Evolutionary conservation across 768 basidiomycete genomes (phyloP).

Genomic region (Exidia glandulosa): DNA sequence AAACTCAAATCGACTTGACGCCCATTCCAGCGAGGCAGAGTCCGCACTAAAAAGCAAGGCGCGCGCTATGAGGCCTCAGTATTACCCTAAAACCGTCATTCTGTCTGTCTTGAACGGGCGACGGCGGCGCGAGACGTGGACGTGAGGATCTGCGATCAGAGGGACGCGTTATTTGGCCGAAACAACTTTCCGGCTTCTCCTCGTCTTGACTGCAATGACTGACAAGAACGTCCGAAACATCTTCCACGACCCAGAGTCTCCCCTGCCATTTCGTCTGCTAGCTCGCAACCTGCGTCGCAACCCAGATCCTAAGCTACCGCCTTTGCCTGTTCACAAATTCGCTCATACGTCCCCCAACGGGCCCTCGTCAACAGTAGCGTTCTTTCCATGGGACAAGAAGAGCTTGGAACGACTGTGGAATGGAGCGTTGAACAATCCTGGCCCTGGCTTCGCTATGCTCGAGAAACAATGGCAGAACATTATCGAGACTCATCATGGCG

Average conservation of each 20-base stretch:
- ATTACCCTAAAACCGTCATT: too few species aligned
- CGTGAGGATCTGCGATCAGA: too few species aligned
- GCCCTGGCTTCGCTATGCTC: conserved; percentile 16
- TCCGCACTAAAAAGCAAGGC: too few species aligned
- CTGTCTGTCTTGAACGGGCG: too few species aligned
- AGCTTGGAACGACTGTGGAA: conserved; percentile 31
- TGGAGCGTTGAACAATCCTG: conserved; percentile 19
- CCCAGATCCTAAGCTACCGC: background rate
- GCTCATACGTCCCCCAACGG: background rate
- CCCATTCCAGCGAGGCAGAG: too few species aligned
- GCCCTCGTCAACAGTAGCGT: conserved; percentile 29
- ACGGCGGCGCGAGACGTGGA: too few species aligned
- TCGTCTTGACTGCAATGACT: too few species aligned
- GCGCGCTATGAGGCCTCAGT: too few species aligned
- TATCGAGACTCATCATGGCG: conserved; percentile 37
- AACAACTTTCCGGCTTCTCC: too few species aligned
- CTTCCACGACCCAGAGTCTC: background rate
- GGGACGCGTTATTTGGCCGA: too few species aligned
- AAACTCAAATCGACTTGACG: too few species aligned
- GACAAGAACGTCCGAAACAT: background rate
- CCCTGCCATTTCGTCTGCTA: background rate
- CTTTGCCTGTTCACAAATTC: background rate
- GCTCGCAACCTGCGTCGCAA: background rate
- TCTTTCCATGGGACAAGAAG: conserved; percentile 31
- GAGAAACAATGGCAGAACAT: conserved; percentile 31